phyloP scores from a whole-genome alignment of 176 grass and related monocot species.

The Ensete glaucum region DNA sequence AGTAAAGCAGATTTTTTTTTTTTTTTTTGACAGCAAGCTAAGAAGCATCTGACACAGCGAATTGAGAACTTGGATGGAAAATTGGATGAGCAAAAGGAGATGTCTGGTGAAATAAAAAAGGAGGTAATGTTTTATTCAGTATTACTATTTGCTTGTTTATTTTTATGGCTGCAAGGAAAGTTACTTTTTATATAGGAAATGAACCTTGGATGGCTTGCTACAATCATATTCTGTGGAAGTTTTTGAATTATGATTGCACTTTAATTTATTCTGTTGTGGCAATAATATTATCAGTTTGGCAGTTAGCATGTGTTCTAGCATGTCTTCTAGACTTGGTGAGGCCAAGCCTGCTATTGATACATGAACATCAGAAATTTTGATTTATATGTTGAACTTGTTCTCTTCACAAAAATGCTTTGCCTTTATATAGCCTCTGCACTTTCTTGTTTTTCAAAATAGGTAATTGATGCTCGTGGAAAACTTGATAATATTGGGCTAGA shows the following conservation, averaged over 20 bases:
- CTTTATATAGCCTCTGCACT: background rate
- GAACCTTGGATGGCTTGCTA: too few species aligned
- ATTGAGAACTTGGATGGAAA: constrained; percentile 95
- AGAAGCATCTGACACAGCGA: constrained; percentile 89
- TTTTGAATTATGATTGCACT: too few species aligned
- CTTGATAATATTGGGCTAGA: background rate
- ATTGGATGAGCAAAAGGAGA: constrained; percentile 92
- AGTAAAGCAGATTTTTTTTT: background rate
- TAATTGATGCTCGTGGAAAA: constrained; percentile 7
- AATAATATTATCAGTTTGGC: too few species aligned
- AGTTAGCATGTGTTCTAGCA: too few species aligned
- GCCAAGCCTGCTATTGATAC: too few species aligned
- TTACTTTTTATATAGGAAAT: too few species aligned
- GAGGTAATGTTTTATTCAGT: background rate
- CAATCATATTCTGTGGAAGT: too few species aligned
- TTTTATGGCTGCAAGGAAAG: background rate
- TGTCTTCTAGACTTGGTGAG: too few species aligned
- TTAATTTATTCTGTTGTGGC: too few species aligned
- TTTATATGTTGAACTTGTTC: too few species aligned
- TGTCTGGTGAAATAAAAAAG: constrained; percentile 80
- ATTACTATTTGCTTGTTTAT: background rate
- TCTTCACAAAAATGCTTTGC: background rate
- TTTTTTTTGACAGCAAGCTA: constrained; percentile 55
- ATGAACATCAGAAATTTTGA: too few species aligned
- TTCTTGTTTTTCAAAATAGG: background rate